A percentile compares a stretch with the other conserved stretches of the same genome.
Evolutionary conservation across 768 basidiomycete genomes (phyloP).

Genomic region (Dioszegia crocea): DNA sequence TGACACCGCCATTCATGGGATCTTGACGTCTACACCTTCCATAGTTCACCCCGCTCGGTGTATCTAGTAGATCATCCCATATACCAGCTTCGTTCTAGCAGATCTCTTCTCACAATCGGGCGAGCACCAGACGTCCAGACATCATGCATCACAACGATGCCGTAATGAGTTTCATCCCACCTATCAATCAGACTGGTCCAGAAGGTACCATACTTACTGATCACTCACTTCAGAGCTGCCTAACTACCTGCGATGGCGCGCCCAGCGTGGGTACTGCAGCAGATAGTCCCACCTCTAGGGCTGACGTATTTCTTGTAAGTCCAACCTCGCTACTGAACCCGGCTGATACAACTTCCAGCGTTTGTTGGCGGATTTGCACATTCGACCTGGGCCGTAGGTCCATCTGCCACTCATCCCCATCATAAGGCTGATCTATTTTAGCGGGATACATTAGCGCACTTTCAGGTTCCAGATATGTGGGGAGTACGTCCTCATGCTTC

Average conservation of each 20-base stretch:
- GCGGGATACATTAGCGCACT: constrained; percentile 13
- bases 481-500: constrained; percentile 19
- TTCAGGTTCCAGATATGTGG: constrained; percentile 5
- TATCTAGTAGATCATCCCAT: no score
- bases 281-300: constrained; percentile 35
- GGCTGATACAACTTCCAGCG: neutral
- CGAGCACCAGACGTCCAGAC: no score
- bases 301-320: constrained; percentile 42
- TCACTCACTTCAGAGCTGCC: no score
- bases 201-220: no score
- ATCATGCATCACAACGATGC: no score
- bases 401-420: neutral
- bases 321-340: neutral
- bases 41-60: no score
- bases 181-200: no score
- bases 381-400: constrained; percentile 9
- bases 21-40: no score
- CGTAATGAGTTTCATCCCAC: no score
- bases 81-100: no score
- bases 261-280: constrained; percentile 24
- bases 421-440: neutral
- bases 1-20: no score
- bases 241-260: constrained; percentile 13
- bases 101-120: no score
- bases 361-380: constrained; percentile 13